A percentile compares a stretch with the other conserved stretches of the same genome.
Evolutionary conservation across 805 yeast species (phyloP).

Genomic region (Candida khao-thaluensis): DNA sequence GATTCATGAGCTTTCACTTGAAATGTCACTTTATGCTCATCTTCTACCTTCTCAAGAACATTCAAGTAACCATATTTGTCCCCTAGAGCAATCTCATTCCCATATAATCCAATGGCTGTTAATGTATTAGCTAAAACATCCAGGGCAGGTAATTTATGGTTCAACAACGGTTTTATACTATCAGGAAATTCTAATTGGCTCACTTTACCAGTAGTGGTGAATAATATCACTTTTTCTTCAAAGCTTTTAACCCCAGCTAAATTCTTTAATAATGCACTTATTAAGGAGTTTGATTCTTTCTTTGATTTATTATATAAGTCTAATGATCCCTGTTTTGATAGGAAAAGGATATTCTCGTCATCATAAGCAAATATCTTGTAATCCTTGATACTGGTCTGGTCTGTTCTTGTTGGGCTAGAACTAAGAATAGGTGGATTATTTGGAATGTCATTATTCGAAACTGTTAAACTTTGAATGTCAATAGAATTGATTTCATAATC

Average conservation of each 20-base stretch:
- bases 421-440: constrained; percentile 1
- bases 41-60: constrained; percentile 21
- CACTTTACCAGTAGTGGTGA: constrained; percentile 42
- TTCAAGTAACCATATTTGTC: constrained; percentile 49
- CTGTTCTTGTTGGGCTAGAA: constrained; percentile 18
- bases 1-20: constrained; percentile 51
- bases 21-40: constrained; percentile 5
- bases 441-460: neutral
- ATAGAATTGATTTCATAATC: constrained; percentile 14
- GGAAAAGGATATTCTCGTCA: constrained; percentile 26
- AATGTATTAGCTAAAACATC: constrained; percentile 41
- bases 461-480: constrained; percentile 15
- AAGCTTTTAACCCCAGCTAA: constrained; percentile 38
- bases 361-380: constrained; percentile 29
- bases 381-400: constrained; percentile 21
- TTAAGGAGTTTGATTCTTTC: constrained; percentile 19
- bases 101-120: constrained; percentile 39
- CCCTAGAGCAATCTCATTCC: constrained; percentile 37
- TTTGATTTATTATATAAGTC: constrained; percentile 23
- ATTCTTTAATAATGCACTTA: constrained; percentile 36
- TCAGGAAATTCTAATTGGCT: constrained; percentile 2
- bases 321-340: constrained; percentile 39
- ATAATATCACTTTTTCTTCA: constrained; percentile 33
- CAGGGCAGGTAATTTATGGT: constrained; percentile 21
- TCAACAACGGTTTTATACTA: constrained; percentile 11